Evolutionary conservation across 371 early-diverging fungal species (phyloP).

Genomic region (Apophysomyces elegans): DNA sequence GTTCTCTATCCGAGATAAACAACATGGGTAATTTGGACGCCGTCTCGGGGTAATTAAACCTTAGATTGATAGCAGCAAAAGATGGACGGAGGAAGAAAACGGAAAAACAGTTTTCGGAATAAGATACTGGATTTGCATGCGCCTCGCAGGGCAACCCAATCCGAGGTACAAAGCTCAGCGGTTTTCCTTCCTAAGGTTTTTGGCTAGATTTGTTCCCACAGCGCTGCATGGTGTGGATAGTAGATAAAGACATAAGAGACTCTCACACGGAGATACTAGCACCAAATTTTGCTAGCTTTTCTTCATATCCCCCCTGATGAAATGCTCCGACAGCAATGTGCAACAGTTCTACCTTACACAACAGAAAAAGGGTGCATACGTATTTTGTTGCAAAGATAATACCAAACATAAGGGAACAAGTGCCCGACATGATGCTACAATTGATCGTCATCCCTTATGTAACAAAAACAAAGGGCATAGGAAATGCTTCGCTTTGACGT

Average conservation of each 20-base stretch:
- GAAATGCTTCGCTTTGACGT: background rate
- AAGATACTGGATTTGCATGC: background rate
- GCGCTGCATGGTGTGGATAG: background rate
- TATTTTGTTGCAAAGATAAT: background rate
- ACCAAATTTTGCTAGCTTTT: background rate
- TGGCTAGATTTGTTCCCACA: background rate
- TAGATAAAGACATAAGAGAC: background rate
- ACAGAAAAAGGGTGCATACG: conserved; percentile 6
- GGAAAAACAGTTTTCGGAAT: background rate
- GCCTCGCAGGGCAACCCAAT: background rate
- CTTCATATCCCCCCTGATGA: background rate
- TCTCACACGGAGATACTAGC: too few relatives aligned
- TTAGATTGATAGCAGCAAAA: background rate
- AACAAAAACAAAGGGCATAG: background rate
- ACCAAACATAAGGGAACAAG: background rate
- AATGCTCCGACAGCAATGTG: conserved; percentile 6
- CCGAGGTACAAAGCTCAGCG: background rate
- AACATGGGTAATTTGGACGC: background rate
- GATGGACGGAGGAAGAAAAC: conserved; percentile 6
- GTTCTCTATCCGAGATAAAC: background rate
- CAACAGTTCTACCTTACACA: conserved; percentile 11
- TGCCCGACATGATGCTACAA: background rate
- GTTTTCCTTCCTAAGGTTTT: background rate
- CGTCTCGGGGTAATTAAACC: conserved; percentile 11
- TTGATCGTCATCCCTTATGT: background rate